These are phyloP conservation scores for Floccularia luteovirens DNA, from an alignment of 768 basidiomycete species.

Conservation along the genomic window DNA sequence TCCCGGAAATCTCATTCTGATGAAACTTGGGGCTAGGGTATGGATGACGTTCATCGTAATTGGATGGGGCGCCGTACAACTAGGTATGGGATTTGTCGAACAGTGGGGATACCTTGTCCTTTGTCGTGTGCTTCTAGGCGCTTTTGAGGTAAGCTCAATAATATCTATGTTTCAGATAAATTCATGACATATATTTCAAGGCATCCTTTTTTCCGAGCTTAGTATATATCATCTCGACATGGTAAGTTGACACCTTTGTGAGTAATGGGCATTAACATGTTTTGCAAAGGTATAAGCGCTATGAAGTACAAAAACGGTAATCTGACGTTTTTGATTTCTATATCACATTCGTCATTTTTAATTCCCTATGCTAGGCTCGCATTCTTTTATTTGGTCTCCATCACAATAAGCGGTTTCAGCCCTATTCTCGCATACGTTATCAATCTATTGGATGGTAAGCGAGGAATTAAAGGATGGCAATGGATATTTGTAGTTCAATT, in stretches of 20 bases:
- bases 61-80: slow-evolving; percentile 35
- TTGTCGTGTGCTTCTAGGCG: slow-evolving; percentile 34
- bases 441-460: slow-evolving; percentile 29
- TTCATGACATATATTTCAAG: slow-evolving; percentile 12
- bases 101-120: slow-evolving; percentile 31
- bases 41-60: slow-evolving; percentile 33
- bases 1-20: slow-evolving; percentile 35
- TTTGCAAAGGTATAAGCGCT: slow-evolving; percentile 31
- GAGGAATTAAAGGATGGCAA: slow-evolving; percentile 35
- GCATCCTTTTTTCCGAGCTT: slow-evolving; percentile 39
- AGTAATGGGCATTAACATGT: slow-evolving; percentile 1
- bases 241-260: slow-evolving; percentile 17
- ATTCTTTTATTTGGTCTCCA: slow-evolving; percentile 29
- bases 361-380: slow-evolving; percentile 21
- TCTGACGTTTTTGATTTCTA: slow-evolving; percentile 3
- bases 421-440: slow-evolving; percentile 36
- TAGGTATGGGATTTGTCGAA: slow-evolving; percentile 37
- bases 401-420: slow-evolving; percentile 31
- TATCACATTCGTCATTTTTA: neutral
- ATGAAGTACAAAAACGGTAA: slow-evolving; percentile 38
- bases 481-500: slow-evolving; percentile 39
- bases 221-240: slow-evolving; percentile 38
- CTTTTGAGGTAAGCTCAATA: slow-evolving; percentile 26
- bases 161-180: neutral
- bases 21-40: slow-evolving; percentile 33